These are phyloP conservation scores for Eustoma russellianum DNA, from an alignment of 257 asterid genomes.

Conservation along the genomic window DNA sequence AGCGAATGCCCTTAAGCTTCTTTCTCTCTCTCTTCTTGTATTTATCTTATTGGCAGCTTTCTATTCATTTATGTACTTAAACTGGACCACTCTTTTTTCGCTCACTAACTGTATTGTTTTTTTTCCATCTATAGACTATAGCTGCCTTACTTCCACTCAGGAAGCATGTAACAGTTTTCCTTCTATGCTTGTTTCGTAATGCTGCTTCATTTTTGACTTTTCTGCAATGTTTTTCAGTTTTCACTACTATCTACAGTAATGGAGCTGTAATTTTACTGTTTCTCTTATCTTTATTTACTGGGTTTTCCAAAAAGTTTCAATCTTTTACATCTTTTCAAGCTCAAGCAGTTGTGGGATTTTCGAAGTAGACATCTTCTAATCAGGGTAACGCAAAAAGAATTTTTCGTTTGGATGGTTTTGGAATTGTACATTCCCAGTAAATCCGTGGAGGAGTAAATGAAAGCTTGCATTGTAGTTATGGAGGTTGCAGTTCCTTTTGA, in stretches of 20 bases:
- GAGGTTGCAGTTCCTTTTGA: background rate
- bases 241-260: background rate
- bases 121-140: constrained; percentile 19
- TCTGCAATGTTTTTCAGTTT: background rate
- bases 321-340: too few species aligned
- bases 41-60: constrained; percentile 31
- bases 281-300: background rate
- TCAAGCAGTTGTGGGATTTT: too few species aligned
- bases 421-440: too few species aligned
- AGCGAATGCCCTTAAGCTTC: too few species aligned
- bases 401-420: too few species aligned
- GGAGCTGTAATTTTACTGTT: background rate
- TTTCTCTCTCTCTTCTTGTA: constrained; percentile 3
- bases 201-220: too few species aligned
- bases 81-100: constrained; percentile 26
- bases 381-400: background rate
- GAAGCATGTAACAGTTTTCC: constrained; percentile 20
- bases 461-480: background rate
- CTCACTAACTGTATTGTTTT: constrained; percentile 14
- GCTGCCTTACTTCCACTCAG: constrained; percentile 20
- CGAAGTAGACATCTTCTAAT: background rate
- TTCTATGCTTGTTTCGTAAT: constrained; percentile 8
- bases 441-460: background rate
- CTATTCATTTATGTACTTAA: constrained; percentile 14
- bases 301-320: background rate